Evolutionary conservation across 2,329 filamentous ascomycete species (phyloP).

Genomic region (Aspergillus versicolor): DNA sequence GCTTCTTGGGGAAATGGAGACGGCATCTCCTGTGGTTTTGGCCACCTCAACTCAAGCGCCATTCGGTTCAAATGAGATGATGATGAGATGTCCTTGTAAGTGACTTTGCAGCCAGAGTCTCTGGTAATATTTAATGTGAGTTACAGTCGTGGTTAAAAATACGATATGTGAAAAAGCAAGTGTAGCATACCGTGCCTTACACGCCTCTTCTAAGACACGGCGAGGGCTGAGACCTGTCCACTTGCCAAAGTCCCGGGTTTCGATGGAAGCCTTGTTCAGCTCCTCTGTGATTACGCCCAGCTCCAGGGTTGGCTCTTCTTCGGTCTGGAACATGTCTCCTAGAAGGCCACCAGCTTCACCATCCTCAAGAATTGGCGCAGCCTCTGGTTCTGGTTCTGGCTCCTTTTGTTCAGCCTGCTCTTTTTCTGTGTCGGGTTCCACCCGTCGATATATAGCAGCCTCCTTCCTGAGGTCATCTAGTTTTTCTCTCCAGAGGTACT

Average conservation of each 20-base stretch:
- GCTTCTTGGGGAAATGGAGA: constrained; percentile 43
- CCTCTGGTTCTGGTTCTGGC: constrained; percentile 21
- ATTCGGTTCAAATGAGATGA: constrained; percentile 75
- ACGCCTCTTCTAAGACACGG: constrained; percentile 80
- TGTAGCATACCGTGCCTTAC: constrained; percentile 65
- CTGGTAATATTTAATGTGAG: constrained; percentile 41
- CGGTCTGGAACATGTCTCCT: constrained; percentile 57
- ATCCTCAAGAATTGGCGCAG: constrained; percentile 26
- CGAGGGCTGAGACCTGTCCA: constrained; percentile 74
- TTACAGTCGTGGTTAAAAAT: background rate
- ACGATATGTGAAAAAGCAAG: background rate
- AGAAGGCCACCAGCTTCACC: constrained; percentile 46
- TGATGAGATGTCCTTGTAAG: constrained; percentile 69
- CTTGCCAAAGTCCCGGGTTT: constrained; percentile 80
- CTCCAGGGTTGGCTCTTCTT: constrained; percentile 39
- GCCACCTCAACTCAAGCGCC: constrained; percentile 73
- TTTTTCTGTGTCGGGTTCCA: constrained; percentile 57
- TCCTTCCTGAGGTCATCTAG: constrained; percentile 63
- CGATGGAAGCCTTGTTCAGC: constrained; percentile 41
- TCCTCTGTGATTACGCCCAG: constrained; percentile 42
- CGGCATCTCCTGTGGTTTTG: constrained; percentile 64
- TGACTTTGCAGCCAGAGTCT: constrained; percentile 67
- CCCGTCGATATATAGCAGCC: constrained; percentile 39
- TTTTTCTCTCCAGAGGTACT: constrained; percentile 63
- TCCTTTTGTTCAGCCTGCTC: constrained; percentile 26